Conservation (phyloP, 306 rosid genomes). For the Oxytropis ochrocephala region DNA sequence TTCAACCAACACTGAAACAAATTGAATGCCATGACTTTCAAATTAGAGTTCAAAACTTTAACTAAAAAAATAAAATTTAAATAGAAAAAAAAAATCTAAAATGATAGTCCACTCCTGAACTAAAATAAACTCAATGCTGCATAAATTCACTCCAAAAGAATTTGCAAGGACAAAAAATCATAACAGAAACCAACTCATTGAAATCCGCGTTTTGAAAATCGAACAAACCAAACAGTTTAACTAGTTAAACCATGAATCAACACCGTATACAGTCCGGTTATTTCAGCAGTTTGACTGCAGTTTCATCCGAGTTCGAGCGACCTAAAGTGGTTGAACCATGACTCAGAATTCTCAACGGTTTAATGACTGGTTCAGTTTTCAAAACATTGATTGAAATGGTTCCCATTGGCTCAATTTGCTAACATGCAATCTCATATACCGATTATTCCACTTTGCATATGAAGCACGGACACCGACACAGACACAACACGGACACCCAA, state of each 20-base stretch:
- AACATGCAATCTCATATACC: background rate
- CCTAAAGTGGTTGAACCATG: no score
- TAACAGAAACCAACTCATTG: background rate
- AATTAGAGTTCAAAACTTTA: background rate
- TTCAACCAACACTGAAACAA: constrained; percentile 93
- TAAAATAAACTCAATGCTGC: background rate
- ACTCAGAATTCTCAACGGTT: no score
- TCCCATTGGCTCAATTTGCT: background rate
- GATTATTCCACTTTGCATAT: no score
- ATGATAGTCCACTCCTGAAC: background rate
- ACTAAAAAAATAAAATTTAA: background rate
- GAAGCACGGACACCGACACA: no score
- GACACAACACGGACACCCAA: no score
- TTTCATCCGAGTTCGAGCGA: no score
- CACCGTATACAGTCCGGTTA: no score
- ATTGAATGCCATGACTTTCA: background rate
- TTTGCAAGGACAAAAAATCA: background rate
- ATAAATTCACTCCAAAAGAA: background rate
- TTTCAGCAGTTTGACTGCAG: no score
- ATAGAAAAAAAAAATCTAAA: background rate
- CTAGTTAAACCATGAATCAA: no score
- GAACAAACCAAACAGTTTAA: no score
- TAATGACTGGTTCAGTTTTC: no score
- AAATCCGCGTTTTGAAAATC: no score
- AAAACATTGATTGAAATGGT: background rate